Base-by-base conservation (phyloP, 1,139 yeast species). In the Candida pseudoviswanathii region DNA sequence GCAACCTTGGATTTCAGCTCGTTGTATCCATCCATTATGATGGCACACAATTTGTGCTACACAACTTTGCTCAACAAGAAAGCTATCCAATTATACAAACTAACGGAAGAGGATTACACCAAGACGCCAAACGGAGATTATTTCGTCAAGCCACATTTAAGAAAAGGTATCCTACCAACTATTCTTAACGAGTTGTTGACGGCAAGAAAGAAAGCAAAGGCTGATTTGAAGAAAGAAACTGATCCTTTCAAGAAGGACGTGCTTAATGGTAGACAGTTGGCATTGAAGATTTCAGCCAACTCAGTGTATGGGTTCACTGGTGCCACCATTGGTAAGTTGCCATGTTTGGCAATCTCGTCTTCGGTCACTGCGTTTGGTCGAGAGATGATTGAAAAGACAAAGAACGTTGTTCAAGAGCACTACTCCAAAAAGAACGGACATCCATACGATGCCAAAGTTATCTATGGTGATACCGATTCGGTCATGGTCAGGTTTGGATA, bases 261-360 rank as follows among this genome's bases (percentile, higher is more conserved):
- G 37, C 78, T 95, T 48, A 96, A 95, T 66, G 99, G 99, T 77
- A 82, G 99, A 66, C 99, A 95, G 69, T 75, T 95, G 59, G 99
- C 99, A 0, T 76, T 95, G 64, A 95, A 95, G 61, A 89, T 95
- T 45, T 91, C 98, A 4, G 99, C 99, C 3, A 95, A 95, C 65
- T 94, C 99, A 2, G 99, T 95, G 3, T 95, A 95, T 66, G 99
- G 99, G 45, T 95, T 95, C 67, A 95, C 99, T 0, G 99, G 99
- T 70, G 99, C 99, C 2, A 94, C 98, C 0, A 85, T 92, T 47
- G 99, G 99, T 50, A 94, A 94, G 62, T 77, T 95, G 48, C 99
- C 99, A 0, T 95, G 99, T 73, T 75, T 95, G 54, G 96, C 96
- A 1, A 95, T 95, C 51, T 95, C 99, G 0, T 91, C 98, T 0